Percentiles rank a stretch among this genome's conserved stretches.
phyloP scores from a whole-genome alignment of 2,329 filamentous ascomycete species.

The Penicillium frequentans region DNA sequence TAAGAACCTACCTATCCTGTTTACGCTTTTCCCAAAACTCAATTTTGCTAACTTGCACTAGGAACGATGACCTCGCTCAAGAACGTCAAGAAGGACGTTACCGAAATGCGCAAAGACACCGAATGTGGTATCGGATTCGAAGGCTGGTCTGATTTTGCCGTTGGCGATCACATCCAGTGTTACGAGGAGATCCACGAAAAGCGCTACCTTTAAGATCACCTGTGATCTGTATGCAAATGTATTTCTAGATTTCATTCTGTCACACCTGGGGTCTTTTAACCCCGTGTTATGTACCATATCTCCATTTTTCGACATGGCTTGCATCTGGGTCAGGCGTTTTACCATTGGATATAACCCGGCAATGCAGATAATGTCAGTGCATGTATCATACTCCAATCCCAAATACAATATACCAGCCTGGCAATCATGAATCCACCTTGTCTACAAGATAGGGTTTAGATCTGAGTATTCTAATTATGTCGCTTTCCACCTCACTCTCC shows the following conservation, averaged over 20 bases:
- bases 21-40: background rate
- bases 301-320: constrained; percentile 7
- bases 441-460: no score
- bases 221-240: constrained; percentile 3
- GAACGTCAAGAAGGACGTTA: constrained; percentile 87
- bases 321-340: constrained; percentile 18
- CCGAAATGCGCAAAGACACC: constrained; percentile 85
- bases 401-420: background rate
- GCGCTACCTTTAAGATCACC: constrained; percentile 48
- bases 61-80: constrained; percentile 80
- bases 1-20: constrained; percentile 49
- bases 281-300: constrained; percentile 3
- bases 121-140: constrained; percentile 91
- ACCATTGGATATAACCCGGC: background rate
- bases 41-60: constrained; percentile 38
- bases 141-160: constrained; percentile 72
- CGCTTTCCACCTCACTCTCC: constrained; percentile 71
- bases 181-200: constrained; percentile 79
- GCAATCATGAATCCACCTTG: background rate
- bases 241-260: constrained; percentile 8
- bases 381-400: constrained; percentile 1
- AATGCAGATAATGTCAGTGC: background rate
- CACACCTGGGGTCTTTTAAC: constrained; percentile 1
- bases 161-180: constrained; percentile 83
- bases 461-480: constrained; percentile 30